Base-by-base conservation (phyloP, 352 stramenopile genomes). In the Globisporangium spiculum region DNA sequence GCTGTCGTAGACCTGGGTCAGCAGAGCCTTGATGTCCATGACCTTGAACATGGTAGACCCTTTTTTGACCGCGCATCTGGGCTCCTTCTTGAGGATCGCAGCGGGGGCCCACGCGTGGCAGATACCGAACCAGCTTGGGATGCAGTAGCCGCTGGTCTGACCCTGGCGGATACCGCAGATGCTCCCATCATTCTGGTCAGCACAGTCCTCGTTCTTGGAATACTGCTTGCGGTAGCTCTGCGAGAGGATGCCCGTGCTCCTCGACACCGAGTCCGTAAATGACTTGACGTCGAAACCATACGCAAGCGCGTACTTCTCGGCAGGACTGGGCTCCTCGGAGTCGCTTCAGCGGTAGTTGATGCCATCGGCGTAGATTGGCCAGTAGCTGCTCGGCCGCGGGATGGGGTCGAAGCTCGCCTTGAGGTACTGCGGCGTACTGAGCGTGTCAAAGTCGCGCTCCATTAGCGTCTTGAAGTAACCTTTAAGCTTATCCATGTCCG, bases 31-130 rank as follows among this genome's bases (percentile, higher is more conserved):
- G 65, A 74, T 62, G 48, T 73, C 67, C 20, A 68, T 60, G 10
- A 48, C 41, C 52, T 73, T 36, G 24, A 73, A 73, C 8, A 10
- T 71, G 0, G 36, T 41, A 1, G 18, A 30, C 7, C 32, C 48
- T 52, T 64, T 67, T 30, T 63, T 72, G 26, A 74, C 65, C 1
- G 55, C 36, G 20, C 63, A 68, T 30, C 22, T 54, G 55, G 62
- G 62, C 30, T 67, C 62, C 27, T 12, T 44, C 34, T 87, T 77
- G 16, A 87, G 62, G 57, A 84, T 79, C 10, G 79, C 60, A 9
- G 79, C 77, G 12, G 79, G 76, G 36, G 79, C 77, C 79, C 79
- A 87, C 1, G 79, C 79, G 64, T 87, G 79, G 26, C 79, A 87
- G 59, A 86, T 81, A 44, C 78, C 80, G 63, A 80, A 83, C 80